Evolutionary conservation across 371 early-diverging fungal genomes (phyloP).

Genomic region (Mortierella sp.): DNA sequence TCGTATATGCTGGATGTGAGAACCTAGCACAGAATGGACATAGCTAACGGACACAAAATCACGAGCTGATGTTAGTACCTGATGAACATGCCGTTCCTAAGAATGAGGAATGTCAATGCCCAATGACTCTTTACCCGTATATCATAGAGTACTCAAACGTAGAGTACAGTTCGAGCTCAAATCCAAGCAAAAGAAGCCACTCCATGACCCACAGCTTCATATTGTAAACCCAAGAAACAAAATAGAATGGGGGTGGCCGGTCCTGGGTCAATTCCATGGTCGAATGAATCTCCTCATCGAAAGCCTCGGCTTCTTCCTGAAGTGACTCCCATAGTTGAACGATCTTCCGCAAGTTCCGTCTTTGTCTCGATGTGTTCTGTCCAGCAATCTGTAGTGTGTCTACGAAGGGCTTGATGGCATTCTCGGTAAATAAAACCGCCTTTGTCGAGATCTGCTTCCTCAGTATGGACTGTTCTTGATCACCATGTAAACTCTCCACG

Average conservation of each 20-base stretch:
- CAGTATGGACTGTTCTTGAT: conserved; percentile 3
- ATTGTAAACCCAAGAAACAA: conserved; percentile 81
- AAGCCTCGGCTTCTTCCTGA: conserved; percentile 66
- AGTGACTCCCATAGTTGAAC: conserved; percentile 72
- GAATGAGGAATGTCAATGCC: too few relatives aligned
- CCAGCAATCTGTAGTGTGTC: conserved; percentile 72
- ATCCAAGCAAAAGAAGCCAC: conserved; percentile 67
- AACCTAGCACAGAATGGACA: conserved; percentile 49
- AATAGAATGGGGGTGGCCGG: conserved; percentile 56
- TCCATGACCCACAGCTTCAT: conserved; percentile 74
- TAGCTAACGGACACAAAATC: conserved; percentile 15
- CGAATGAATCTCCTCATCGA: conserved; percentile 50
- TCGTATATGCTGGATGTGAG: conserved; percentile 53
- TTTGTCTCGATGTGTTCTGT: conserved; percentile 77
- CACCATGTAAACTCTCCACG: neutral
- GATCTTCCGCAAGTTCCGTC: conserved; percentile 71
- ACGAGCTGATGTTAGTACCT: neutral
- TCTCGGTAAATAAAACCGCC: conserved; percentile 28
- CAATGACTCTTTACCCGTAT: conserved; percentile 62
- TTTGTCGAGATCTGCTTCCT: conserved; percentile 21
- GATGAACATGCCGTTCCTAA: neutral
- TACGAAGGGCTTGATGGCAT: conserved; percentile 60
- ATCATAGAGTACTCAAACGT: conserved; percentile 74
- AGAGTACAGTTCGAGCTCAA: conserved; percentile 78
- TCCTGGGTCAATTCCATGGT: conserved; percentile 37